Evolutionary conservation across 2,329 filamentous ascomycete species (phyloP).

Genomic region (Acarospora socialis): DNA sequence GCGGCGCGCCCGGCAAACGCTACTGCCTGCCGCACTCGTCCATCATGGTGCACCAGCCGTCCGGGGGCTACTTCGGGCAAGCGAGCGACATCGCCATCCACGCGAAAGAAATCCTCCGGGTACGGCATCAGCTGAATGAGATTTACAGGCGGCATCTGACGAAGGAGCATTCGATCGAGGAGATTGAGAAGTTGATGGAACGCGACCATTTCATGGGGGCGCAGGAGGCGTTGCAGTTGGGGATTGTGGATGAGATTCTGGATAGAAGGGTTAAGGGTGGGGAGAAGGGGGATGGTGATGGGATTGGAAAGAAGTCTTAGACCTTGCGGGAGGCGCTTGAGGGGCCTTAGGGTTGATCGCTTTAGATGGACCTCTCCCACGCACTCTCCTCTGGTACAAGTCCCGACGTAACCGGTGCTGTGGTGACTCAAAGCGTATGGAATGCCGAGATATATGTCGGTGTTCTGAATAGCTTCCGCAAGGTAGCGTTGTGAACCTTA

Average conservation of each 20-base stretch:
- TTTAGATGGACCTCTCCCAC: no score
- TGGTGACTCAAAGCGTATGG: no score
- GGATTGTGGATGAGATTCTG: constrained; percentile 84
- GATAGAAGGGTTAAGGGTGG: constrained; percentile 16
- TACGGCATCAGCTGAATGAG: constrained; percentile 71
- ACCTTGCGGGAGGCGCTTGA: no score
- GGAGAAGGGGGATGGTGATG: constrained; percentile 5
- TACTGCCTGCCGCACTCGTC: constrained; percentile 85
- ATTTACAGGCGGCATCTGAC: constrained; percentile 85
- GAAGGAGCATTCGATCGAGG: constrained; percentile 57
- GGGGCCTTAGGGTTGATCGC: no score
- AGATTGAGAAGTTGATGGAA: constrained; percentile 93
- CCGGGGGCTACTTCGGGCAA: constrained; percentile 56
- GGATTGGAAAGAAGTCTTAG: no score
- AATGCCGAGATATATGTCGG: no score
- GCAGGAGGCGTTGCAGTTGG: constrained; percentile 73
- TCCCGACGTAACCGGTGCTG: no score
- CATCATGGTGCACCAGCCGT: constrained; percentile 95
- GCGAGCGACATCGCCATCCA: constrained; percentile 85
- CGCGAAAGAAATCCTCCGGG: constrained; percentile 85
- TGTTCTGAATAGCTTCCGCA: no score
- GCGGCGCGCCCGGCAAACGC: constrained; percentile 70
- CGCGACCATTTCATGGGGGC: constrained; percentile 88
- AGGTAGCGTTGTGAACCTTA: no score
- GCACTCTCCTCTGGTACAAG: no score